Evolutionary conservation across 805 yeast species (phyloP).

Genomic region (Candida rishiriensis): DNA sequence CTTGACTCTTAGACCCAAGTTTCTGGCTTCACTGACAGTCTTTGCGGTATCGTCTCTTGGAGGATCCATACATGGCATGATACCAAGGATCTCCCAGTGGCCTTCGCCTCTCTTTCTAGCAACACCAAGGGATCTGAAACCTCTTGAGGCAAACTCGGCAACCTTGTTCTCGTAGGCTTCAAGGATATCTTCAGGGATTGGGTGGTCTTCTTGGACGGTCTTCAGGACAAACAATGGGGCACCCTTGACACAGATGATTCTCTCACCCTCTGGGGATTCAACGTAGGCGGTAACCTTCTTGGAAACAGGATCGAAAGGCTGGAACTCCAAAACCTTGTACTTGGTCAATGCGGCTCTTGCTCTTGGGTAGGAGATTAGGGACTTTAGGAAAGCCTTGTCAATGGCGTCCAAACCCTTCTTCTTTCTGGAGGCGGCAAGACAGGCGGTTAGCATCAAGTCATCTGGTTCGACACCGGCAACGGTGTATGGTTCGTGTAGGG

Average conservation of each 20-base stretch:
- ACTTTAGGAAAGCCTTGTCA: conserved; percentile 88
- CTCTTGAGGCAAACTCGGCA: conserved; percentile 94
- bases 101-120: conserved; percentile 97
- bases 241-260: conserved; percentile 93
- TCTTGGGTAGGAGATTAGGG: conserved; percentile 79
- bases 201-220: conserved; percentile 95
- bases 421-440: conserved; percentile 93
- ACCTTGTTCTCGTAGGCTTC: conserved; percentile 94
- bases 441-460: conserved; percentile 90
- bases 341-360: conserved; percentile 87
- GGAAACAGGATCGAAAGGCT: conserved; percentile 95
- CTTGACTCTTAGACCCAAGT: conserved; percentile 88
- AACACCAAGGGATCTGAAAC: conserved; percentile 96
- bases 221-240: conserved; percentile 93
- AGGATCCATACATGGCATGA: conserved; percentile 98
- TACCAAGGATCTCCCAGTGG: conserved; percentile 95
- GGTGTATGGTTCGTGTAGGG: conserved; percentile 95
- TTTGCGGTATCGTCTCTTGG: conserved; percentile 97
- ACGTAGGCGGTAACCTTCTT: conserved; percentile 92
- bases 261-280: conserved; percentile 92
- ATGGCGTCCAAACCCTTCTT: conserved; percentile 94
- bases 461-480: conserved; percentile 96
- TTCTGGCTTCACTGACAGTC: conserved; percentile 85
- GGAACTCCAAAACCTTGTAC: conserved; percentile 91
- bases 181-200: conserved; percentile 86